Percentiles rank a stretch among this genome's conserved stretches.
Conservation (phyloP, 352 stramenopile genomes). For the Phytopythium montanum region DNA sequence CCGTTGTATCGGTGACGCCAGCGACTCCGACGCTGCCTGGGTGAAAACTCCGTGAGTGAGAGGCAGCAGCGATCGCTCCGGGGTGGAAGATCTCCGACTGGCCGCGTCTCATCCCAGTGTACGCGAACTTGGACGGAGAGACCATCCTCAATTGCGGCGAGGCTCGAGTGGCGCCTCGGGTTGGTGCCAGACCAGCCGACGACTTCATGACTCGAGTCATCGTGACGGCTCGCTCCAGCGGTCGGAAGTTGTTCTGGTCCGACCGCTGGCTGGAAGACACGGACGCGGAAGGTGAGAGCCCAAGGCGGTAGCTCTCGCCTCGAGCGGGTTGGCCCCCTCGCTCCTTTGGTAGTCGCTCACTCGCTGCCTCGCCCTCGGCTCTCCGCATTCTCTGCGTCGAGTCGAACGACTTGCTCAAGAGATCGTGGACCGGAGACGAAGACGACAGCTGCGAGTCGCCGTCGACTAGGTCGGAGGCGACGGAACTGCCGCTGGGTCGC, state of each 20-base stretch:
- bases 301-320: background rate
- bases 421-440: background rate
- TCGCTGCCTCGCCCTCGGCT: background rate
- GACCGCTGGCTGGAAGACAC: background rate
- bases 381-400: conserved; percentile 3
- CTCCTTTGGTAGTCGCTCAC: background rate
- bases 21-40: background rate
- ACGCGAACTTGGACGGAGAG: conserved; percentile 15
- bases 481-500: background rate
- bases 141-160: conserved; percentile 16
- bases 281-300: background rate
- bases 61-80: background rate
- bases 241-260: conserved; percentile 15
- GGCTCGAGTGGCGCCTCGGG: conserved; percentile 9
- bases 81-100: conserved; percentile 29
- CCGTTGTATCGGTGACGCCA: background rate
- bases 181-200: conserved; percentile 10
- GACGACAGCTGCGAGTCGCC: background rate
- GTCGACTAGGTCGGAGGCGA: background rate
- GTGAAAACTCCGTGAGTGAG: background rate
- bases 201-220: conserved; percentile 22
- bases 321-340: background rate
- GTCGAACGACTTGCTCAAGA: conserved; percentile 6
- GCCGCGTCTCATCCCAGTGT: conserved; percentile 19
- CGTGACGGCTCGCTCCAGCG: conserved; percentile 23